Percentiles rank a stretch among this genome's conserved stretches.
Conservation (phyloP, 2,329 filamentous ascomycete genomes). For the Penicillium sp. region DNA sequence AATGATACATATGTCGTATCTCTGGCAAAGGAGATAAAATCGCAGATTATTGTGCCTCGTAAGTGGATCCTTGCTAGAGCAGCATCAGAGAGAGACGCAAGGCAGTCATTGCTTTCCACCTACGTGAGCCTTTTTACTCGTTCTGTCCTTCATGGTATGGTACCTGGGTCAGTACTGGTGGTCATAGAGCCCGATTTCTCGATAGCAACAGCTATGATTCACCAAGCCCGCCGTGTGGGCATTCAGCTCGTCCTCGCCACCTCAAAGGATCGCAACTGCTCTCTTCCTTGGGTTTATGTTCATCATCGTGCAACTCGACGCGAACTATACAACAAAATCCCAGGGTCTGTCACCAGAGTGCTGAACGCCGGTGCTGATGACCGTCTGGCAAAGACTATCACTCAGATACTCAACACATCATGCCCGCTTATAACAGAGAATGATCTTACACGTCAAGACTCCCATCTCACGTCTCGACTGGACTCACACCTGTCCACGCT, state of each 20-base stretch:
- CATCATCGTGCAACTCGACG: slow-evolving; percentile 12
- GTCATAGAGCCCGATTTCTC: slow-evolving; percentile 19
- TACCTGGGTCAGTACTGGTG: slow-evolving; percentile 7
- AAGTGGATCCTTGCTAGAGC: slow-evolving; percentile 5
- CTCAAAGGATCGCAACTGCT: slow-evolving; percentile 6
- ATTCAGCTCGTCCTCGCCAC: slow-evolving; percentile 15
- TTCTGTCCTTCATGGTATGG: slow-evolving; percentile 6
- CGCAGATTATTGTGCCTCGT: slow-evolving; percentile 8
- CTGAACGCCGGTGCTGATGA: slow-evolving; percentile 4
- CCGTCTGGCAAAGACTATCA: slow-evolving; percentile 2
- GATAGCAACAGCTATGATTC: slow-evolving; percentile 7
- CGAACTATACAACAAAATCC: slow-evolving; percentile 9
- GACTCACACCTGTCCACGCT: slow-evolving; percentile 1
- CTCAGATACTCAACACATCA: neutral
- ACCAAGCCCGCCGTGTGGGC: slow-evolving; percentile 9
- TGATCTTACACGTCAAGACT: slow-evolving; percentile 9
- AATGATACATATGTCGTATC: slow-evolving; percentile 6
- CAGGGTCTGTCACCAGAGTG: slow-evolving; percentile 5
- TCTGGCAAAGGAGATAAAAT: slow-evolving; percentile 9
- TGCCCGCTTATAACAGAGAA: slow-evolving; percentile 1
- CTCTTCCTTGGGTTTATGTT: slow-evolving; percentile 13
- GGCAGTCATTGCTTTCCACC: slow-evolving; percentile 9
- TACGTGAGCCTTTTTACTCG: slow-evolving; percentile 12
- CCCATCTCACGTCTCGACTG: neutral
- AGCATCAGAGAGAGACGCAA: slow-evolving; percentile 3